Evolutionary conservation across 2,329 filamentous ascomycete genomes (phyloP).

Genomic region (Fusarium floridanum): DNA sequence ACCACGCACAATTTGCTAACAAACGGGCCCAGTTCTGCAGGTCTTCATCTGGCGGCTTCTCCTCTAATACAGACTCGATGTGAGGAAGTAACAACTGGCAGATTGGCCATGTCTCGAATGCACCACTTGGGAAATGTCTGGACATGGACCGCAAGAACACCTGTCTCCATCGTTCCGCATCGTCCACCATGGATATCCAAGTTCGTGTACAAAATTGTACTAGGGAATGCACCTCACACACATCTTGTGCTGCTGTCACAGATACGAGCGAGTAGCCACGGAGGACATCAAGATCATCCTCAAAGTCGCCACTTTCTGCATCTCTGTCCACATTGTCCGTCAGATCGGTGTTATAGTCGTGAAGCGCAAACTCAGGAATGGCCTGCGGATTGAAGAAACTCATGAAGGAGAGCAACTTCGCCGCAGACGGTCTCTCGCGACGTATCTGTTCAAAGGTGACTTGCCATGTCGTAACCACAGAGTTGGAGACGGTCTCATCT

Average conservation of each 20-base stretch:
- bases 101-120: neutral
- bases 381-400: conserved; percentile 30
- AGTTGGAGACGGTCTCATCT: conserved; percentile 25
- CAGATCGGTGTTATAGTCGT: neutral
- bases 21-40: neutral
- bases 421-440: neutral
- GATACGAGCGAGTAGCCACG: conserved; percentile 19
- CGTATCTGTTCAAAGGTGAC: conserved; percentile 28
- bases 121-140: neutral
- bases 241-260: neutral
- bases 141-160: neutral
- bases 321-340: neutral
- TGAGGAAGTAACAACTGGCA: conserved; percentile 20
- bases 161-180: neutral
- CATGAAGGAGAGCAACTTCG: conserved; percentile 21
- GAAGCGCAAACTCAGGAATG: conserved; percentile 15
- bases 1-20: neutral
- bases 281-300: conserved; percentile 30
- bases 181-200: neutral
- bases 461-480: conserved; percentile 21
- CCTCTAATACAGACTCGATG: neutral
- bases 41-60: neutral
- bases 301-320: conserved; percentile 2
- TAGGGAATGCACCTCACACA: conserved; percentile 11
- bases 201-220: conserved; percentile 5